phyloP scores from a whole-genome alignment of 1,284 basidiomycete genomes.

The Trametes pubescens region DNA sequence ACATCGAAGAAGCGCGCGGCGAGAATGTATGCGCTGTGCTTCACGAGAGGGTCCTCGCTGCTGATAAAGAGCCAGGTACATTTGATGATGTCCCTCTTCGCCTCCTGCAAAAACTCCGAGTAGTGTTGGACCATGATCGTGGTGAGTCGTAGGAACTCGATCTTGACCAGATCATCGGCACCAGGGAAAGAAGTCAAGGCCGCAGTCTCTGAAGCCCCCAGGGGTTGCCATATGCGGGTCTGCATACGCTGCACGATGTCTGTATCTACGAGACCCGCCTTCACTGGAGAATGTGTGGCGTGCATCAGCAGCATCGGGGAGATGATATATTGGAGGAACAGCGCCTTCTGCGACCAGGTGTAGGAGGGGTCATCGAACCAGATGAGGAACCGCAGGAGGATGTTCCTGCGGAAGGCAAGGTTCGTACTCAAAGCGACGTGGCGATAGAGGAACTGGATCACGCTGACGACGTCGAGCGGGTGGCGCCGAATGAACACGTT shows the following conservation, averaged over 20 bases:
- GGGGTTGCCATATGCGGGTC: constrained; percentile 82
- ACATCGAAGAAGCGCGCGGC: constrained; percentile 95
- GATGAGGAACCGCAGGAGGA: constrained; percentile 86
- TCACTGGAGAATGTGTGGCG: constrained; percentile 60
- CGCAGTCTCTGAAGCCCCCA: constrained; percentile 72
- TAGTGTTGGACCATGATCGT: constrained; percentile 91
- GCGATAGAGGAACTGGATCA: constrained; percentile 90
- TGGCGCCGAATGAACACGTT: constrained; percentile 85
- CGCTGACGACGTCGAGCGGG: constrained; percentile 82
- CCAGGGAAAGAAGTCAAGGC: constrained; percentile 62
- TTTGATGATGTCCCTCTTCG: constrained; percentile 95
- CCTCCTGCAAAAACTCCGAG: constrained; percentile 78
- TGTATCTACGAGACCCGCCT: constrained; percentile 70
- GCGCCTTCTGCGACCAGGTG: constrained; percentile 84
- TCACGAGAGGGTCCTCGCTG: constrained; percentile 90
- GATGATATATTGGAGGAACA: constrained; percentile 87
- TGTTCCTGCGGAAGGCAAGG: constrained; percentile 78
- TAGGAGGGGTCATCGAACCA: constrained; percentile 80
- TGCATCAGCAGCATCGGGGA: constrained; percentile 90
- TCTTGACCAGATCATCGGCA: constrained; percentile 84
- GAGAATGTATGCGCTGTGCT: constrained; percentile 93
- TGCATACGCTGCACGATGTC: constrained; percentile 79
- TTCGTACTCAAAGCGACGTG: constrained; percentile 80
- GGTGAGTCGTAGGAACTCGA: constrained; percentile 93
- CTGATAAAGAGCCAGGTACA: constrained; percentile 93